Conservation (phyloP, 768 basidiomycete genomes). For the Tylopilus plumbeoviolaceoides region DNA sequence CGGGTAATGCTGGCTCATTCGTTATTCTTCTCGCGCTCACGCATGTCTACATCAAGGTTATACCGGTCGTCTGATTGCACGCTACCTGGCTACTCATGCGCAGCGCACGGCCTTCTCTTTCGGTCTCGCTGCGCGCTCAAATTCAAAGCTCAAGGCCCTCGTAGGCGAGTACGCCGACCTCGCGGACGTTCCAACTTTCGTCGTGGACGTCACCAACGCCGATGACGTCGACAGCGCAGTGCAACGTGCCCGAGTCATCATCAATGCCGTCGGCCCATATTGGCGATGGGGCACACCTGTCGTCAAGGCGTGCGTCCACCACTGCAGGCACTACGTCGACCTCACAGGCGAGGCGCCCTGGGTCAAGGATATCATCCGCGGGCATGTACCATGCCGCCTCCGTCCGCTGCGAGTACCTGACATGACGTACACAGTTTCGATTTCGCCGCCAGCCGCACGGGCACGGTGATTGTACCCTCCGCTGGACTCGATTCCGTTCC, state of each 20-base stretch:
- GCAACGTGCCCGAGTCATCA: constrained; percentile 57
- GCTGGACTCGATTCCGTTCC: constrained; percentile 79
- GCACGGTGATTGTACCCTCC: constrained; percentile 73
- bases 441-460: constrained; percentile 63
- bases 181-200: constrained; percentile 40
- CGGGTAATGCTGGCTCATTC: constrained; percentile 33
- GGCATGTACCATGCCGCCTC: constrained; percentile 38
- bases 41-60: constrained; percentile 40
- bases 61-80: constrained; percentile 64
- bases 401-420: constrained; percentile 2
- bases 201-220: constrained; percentile 56
- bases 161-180: constrained; percentile 42
- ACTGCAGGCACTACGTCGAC: constrained; percentile 84
- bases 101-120: constrained; percentile 59
- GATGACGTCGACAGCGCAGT: constrained; percentile 56
- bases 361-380: constrained; percentile 56
- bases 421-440: constrained; percentile 50
- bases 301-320: constrained; percentile 70
- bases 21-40: constrained; percentile 10
- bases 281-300: constrained; percentile 70
- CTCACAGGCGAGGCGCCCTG: constrained; percentile 71
- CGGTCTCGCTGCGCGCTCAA: constrained; percentile 66
- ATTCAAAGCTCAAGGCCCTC: constrained; percentile 53
- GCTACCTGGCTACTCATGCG: constrained; percentile 64
- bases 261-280: constrained; percentile 77